Conservation (phyloP, 208 protist genomes). For the Willaertia magna region DNA sequence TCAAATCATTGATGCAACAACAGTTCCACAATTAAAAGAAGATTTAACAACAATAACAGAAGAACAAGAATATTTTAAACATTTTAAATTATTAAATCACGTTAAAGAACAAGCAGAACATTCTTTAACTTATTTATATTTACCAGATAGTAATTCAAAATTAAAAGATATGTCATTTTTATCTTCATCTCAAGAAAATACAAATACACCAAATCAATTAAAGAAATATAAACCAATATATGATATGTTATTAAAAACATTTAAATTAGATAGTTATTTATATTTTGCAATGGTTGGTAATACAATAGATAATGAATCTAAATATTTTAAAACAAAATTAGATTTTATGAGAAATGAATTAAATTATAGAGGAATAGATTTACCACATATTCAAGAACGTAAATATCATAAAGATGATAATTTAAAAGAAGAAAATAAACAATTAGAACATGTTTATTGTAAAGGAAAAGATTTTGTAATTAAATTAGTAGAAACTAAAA, state of each 20-base stretch:
- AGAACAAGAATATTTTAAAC: too few species aligned
- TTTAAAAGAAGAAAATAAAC: too few species aligned
- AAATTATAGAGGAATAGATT: neutral
- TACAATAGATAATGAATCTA: neutral
- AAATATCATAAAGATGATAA: too few species aligned
- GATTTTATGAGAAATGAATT: neutral
- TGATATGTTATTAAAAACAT: neutral
- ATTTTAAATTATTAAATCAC: neutral
- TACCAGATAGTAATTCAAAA: neutral
- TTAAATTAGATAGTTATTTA: neutral
- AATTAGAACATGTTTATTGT: too few species aligned
- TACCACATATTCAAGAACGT: neutral
- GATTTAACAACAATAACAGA: too few species aligned
- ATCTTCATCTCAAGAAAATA: too few species aligned
- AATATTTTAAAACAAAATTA: neutral
- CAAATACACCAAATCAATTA: neutral
- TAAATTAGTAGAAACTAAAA: neutral
- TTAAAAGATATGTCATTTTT: too few species aligned
- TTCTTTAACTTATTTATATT: neutral
- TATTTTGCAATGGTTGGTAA: neutral
- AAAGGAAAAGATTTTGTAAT: neutral
- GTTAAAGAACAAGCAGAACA: neutral
- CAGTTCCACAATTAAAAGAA: too few species aligned
- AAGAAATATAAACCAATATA: neutral
- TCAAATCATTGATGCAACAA: too few species aligned